Evolutionary conservation across 139 green algal species (phyloP).

Genomic region (Tetraselmis striata): DNA sequence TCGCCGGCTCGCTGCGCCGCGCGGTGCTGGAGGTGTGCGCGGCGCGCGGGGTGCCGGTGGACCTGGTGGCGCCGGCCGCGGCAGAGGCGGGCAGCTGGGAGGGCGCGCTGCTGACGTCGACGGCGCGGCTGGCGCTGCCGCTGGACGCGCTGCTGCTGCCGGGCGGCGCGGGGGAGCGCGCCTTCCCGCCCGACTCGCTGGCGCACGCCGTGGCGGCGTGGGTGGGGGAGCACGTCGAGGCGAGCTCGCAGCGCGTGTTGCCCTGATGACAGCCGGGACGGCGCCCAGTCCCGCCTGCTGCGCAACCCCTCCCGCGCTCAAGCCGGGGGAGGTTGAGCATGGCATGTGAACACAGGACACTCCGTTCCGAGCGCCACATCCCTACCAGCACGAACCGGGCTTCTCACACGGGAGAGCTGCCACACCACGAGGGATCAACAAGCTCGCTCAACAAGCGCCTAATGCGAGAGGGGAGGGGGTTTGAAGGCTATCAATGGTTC

Average conservation of each 20-base stretch:
- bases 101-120: constrained; percentile 50
- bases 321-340: too few species aligned
- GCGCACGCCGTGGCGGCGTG: neutral
- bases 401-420: too few species aligned
- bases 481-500: too few species aligned
- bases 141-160: constrained; percentile 30
- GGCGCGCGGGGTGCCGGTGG: constrained; percentile 34
- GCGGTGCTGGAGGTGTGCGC: constrained; percentile 42
- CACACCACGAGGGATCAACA: too few species aligned
- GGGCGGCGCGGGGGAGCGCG: neutral
- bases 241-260: neutral
- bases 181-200: neutral
- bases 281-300: too few species aligned
- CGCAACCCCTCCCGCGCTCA: too few species aligned
- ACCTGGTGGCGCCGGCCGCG: constrained; percentile 28
- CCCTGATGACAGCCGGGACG: neutral
- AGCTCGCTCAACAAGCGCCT: too few species aligned
- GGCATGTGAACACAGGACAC: too few species aligned
- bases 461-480: too few species aligned
- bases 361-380: too few species aligned
- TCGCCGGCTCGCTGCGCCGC: constrained; percentile 48
- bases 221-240: neutral
- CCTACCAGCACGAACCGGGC: too few species aligned
- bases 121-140: constrained; percentile 52
- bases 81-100: constrained; percentile 44